Conservation (phyloP, 2,329 filamentous ascomycete species). For the Blastomyces parvus region DNA sequence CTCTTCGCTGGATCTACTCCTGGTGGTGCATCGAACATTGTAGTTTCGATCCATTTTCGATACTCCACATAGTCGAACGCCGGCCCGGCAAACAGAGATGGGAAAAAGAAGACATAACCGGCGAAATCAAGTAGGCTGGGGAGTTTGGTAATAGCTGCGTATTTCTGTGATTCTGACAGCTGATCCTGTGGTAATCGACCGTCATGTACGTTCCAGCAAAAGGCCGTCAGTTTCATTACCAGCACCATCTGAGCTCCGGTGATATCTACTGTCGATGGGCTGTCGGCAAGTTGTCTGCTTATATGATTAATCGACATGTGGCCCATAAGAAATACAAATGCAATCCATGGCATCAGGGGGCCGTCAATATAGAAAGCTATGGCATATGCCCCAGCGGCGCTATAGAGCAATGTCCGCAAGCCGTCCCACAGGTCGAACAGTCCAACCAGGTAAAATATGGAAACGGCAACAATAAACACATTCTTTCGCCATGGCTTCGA, state of each 20-base stretch:
- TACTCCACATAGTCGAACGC: slow-evolving; percentile 95
- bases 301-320: slow-evolving; percentile 92
- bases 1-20: slow-evolving; percentile 76
- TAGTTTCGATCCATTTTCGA: slow-evolving; percentile 80
- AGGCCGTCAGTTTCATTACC: slow-evolving; percentile 93
- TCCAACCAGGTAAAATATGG: slow-evolving; percentile 84
- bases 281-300: slow-evolving; percentile 60
- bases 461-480: slow-evolving; percentile 68
- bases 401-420: slow-evolving; percentile 66
- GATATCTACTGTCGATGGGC: slow-evolving; percentile 66
- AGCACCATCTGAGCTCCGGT: slow-evolving; percentile 96
- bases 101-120: slow-evolving; percentile 93
- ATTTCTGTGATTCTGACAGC: slow-evolving; percentile 78
- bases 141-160: slow-evolving; percentile 64
- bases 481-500: slow-evolving; percentile 76
- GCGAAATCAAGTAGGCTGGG: slow-evolving; percentile 71
- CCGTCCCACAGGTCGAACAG: slow-evolving; percentile 90
- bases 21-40: slow-evolving; percentile 81
- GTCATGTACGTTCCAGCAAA: slow-evolving; percentile 97
- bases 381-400: slow-evolving; percentile 66
- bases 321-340: slow-evolving; percentile 86
- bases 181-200: slow-evolving; percentile 68
- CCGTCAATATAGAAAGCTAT: slow-evolving; percentile 78
- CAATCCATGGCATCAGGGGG: slow-evolving; percentile 95
- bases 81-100: slow-evolving; percentile 76